Base-by-base conservation (phyloP, 768 basidiomycete genomes). In the Boletus vermiculosoides region DNA sequence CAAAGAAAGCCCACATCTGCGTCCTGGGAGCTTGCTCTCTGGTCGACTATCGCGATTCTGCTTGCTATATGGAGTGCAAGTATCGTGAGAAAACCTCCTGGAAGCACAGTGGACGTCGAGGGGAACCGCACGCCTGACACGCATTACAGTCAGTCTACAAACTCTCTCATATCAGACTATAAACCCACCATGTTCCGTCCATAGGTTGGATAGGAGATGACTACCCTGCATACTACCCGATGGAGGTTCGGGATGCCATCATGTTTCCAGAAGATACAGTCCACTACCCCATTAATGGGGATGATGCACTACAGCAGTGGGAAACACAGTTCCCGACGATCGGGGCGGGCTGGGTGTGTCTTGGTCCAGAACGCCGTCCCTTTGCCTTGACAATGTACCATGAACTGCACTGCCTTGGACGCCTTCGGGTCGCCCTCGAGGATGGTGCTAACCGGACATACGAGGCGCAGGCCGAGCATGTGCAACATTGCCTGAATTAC, bases 401-500 rank as follows among this genome's bases (percentile, higher is more conserved):
- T 50, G 64, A 76, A 56, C 57, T 76, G 10, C 73, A 77, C 46
- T 77, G 76, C 57, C 59, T 77, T 16, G 69, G 69, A 41, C 60
- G 61, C 18, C 61, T 75, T 42, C 64, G 69, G 47, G 20, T 42
- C 22, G 68, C 70, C 33, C 61, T 70, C 15, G 56, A 53, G n/a
- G 59, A 59, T 15, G 8, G 47, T 6, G 50, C 57, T 40, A 61
- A 63, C 37, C 52, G 55, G 31, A 63, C 60, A 8, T 52, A 60
- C 25, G 63, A 68, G 22, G 57, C 51, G 8, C 63, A 55, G 25
- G 56, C 57, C 0, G 64, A 54, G 9, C 73, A 71, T 25, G 60
- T 69, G n/a, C 66, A 72, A 2, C 82, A 81, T 60, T 83, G 81
- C 62, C 66, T 78, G 52, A 79, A 80, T 50, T 82, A 81, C 63